A percentile compares a stretch with the other conserved stretches of the same genome.
phyloP scores from a whole-genome alignment of 2,329 filamentous ascomycete genomes.

The Lecanoromycetidae sp. region DNA sequence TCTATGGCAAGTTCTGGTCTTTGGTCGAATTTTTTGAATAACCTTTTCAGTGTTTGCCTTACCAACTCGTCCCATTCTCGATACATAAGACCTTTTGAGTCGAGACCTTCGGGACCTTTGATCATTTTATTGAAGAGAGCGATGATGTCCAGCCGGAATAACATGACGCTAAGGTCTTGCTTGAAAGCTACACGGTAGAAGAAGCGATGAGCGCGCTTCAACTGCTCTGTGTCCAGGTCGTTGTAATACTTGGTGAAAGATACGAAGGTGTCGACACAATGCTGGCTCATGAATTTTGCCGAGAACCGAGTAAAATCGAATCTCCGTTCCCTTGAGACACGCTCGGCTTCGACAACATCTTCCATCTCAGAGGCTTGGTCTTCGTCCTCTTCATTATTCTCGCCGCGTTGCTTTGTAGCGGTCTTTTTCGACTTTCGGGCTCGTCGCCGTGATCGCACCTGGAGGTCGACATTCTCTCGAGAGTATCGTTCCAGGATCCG shows the following conservation, averaged over 20 bases:
- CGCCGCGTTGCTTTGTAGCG: conserved; percentile 27
- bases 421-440: conserved; percentile 62
- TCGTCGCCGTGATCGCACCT: conserved; percentile 70
- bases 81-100: conserved; percentile 53
- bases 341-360: conserved; percentile 59
- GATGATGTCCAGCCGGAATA: conserved; percentile 86
- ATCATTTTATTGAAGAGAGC: conserved; percentile 82
- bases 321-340: conserved; percentile 66
- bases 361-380: conserved; percentile 53
- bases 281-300: conserved; percentile 68
- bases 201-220: conserved; percentile 87
- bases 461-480: conserved; percentile 87
- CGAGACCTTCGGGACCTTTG: conserved; percentile 69
- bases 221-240: conserved; percentile 65
- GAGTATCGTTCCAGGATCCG: conserved; percentile 87
- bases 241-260: conserved; percentile 66
- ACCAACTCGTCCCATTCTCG: conserved; percentile 87
- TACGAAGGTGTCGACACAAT: conserved; percentile 79
- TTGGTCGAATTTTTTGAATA: conserved; percentile 73
- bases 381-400: conserved; percentile 44
- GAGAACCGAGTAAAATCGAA: conserved; percentile 87
- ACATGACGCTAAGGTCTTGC: conserved; percentile 74
- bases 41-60: conserved; percentile 68
- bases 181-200: conserved; percentile 94
- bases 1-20: conserved; percentile 78